Conservation (phyloP, 148 eudicot genomes). For the Persicaria maculosa region DNA sequence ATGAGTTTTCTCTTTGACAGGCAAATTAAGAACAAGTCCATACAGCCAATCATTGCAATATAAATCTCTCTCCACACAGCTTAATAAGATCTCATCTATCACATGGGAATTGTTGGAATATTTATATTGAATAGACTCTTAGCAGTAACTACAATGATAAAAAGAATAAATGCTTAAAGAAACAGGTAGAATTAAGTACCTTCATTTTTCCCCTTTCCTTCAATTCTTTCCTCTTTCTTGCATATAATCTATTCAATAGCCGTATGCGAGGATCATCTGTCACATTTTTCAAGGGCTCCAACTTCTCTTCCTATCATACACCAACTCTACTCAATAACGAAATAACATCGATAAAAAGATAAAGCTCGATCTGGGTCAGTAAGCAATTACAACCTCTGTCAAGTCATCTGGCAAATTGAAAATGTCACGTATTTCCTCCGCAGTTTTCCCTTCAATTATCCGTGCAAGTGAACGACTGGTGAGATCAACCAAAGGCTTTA, state of each 20-base stretch:
- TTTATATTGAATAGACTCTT: too few relatives aligned
- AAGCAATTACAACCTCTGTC: constrained; percentile 49
- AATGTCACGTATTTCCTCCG: constrained; percentile 74
- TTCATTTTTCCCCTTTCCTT: constrained; percentile 53
- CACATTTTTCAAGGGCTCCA: constrained; percentile 73
- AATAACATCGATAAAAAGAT: background rate
- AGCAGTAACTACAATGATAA: background rate
- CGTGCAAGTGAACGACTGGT: constrained; percentile 75
- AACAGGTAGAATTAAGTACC: constrained; percentile 27
- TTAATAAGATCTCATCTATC: background rate
- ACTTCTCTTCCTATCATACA: constrained; percentile 68
- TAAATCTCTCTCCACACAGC: background rate
- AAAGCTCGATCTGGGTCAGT: constrained; percentile 9
- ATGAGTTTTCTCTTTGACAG: background rate
- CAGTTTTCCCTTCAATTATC: constrained; percentile 72
- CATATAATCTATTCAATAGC: constrained; percentile 73
- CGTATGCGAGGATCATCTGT: constrained; percentile 84
- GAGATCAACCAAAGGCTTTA: constrained; percentile 76
- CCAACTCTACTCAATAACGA: constrained; percentile 16
- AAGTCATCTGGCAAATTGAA: constrained; percentile 82
- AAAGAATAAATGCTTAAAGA: background rate
- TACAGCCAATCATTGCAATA: background rate
- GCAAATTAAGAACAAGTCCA: background rate
- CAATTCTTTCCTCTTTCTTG: constrained; percentile 78
- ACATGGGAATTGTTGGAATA: background rate